phyloP scores from a whole-genome alignment of 306 rosid species.

The Herpetospermum pedunculosum region DNA sequence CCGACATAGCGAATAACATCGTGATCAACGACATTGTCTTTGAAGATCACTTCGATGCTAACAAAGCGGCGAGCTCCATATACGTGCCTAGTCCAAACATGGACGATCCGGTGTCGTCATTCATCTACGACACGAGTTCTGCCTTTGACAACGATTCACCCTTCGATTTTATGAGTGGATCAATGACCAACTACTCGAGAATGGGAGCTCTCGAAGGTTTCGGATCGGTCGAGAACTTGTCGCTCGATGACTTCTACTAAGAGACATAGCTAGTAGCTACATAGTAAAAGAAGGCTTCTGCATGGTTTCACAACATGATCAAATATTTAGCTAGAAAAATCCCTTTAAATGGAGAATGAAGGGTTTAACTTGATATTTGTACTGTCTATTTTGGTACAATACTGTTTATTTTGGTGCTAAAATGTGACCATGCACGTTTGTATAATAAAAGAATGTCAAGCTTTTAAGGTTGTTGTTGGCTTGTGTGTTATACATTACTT shows the following conservation, averaged over 20 bases:
- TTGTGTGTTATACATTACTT: not conserved
- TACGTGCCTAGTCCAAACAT: constrained; percentile 17
- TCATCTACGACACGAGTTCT: constrained; percentile 55
- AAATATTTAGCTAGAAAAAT: not conserved
- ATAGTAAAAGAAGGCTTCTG: constrained; percentile 1
- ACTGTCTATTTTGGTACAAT: not conserved
- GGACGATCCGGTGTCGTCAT: constrained; percentile 46
- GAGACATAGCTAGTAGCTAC: not conserved
- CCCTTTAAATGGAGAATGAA: not conserved
- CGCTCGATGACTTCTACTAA: constrained; percentile 67
- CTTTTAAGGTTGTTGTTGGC: not conserved
- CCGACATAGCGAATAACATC: constrained; percentile 12
- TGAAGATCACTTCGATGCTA: constrained; percentile 35
- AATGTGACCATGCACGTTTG: not conserved
- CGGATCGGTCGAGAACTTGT: constrained; percentile 73
- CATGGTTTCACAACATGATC: constrained; percentile 1
- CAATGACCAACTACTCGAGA: constrained; percentile 59
- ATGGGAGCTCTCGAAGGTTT: constrained; percentile 52
- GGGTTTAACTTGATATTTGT: not conserved
- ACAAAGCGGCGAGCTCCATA: constrained; percentile 23
- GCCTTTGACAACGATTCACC: constrained; percentile 58
- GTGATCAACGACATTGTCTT: constrained; percentile 19
- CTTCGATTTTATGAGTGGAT: constrained; percentile 75
- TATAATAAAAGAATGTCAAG: not conserved
- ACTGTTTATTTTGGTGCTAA: constrained; percentile 2